phyloP scores from a whole-genome alignment of 2,329 filamentous ascomycete species.

The Botrytis galanthina region DNA sequence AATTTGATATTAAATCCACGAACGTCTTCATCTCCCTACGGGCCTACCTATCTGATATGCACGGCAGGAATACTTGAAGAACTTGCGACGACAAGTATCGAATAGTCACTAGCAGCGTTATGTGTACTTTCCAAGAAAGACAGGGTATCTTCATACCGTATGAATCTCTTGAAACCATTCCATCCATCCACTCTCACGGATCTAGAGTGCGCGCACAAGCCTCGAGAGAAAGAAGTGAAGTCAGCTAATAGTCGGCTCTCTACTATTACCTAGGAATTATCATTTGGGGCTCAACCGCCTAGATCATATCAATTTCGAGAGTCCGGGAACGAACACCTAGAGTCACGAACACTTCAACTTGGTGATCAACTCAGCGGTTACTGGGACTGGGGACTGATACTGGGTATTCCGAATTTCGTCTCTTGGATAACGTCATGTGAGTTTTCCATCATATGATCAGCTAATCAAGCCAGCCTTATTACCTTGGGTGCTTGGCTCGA shows the following conservation, averaged over 20 bases:
- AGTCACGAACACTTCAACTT: neutral
- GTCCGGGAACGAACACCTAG: neutral
- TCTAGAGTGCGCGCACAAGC: neutral
- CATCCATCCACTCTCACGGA: neutral
- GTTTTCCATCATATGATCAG: neutral
- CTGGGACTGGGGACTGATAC: too few relatives aligned
- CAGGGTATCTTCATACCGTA: neutral
- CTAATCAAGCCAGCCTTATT: neutral
- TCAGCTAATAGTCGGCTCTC: neutral
- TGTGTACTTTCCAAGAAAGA: neutral
- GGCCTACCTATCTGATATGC: neutral
- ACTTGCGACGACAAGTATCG: neutral
- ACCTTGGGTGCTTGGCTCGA: neutral
- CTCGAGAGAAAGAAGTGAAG: neutral
- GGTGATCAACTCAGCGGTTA: neutral
- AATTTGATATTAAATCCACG: neutral
- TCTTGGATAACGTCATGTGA: neutral
- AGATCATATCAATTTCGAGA: neutral
- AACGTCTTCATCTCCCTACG: neutral
- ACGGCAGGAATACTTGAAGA: neutral
- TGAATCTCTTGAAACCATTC: neutral
- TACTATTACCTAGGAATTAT: too few relatives aligned
- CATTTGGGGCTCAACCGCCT: too few relatives aligned
- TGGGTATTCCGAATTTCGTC: neutral
- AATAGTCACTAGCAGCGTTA: neutral